These are phyloP conservation scores for Lasiodiplodia gonubiensis DNA, from an alignment of 2,329 filamentous ascomycete species.

Conservation along the genomic window DNA sequence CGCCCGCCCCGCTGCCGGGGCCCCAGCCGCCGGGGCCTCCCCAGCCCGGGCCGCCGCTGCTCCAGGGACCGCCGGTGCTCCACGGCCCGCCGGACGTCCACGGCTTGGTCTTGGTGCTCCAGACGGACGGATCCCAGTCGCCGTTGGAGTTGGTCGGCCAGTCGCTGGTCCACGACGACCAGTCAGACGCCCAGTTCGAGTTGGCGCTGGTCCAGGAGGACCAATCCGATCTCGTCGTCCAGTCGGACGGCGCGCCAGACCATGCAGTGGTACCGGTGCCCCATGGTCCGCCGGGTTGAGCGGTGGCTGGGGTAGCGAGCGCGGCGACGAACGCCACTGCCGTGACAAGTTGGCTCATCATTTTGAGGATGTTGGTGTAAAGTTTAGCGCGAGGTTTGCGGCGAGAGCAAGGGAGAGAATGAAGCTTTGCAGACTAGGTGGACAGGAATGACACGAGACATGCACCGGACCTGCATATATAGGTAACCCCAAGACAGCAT, in stretches of 20 bases:
- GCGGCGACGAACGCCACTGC: conserved; percentile 23
- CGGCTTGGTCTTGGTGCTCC: conserved; percentile 15
- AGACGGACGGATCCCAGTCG: conserved; percentile 8
- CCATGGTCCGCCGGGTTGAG: conserved; percentile 17
- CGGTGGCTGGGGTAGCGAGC: conserved; percentile 11
- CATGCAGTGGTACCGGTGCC: conserved; percentile 18
- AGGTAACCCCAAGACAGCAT: conserved; percentile 16
- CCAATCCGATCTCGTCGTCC: conserved; percentile 17
- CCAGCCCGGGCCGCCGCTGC: neutral
- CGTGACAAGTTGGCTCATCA: conserved; percentile 27
- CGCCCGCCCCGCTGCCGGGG: conserved; percentile 31
- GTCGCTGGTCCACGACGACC: conserved; percentile 16
- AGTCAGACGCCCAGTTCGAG: conserved; percentile 4
- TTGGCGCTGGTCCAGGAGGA: conserved; percentile 23
- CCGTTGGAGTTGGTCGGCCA: conserved; percentile 10
- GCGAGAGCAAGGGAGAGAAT: neutral
- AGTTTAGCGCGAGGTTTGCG: conserved; percentile 34
- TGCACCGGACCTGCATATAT: conserved; percentile 25
- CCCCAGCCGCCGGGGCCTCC: conserved; percentile 15
- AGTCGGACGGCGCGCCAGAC: conserved; percentile 19
- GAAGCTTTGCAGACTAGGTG: conserved; percentile 10
- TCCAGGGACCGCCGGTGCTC: conserved; percentile 19
- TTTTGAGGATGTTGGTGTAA: conserved; percentile 32
- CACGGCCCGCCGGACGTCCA: conserved; percentile 15
- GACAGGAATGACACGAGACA: neutral